phyloP scores from a whole-genome alignment of 441 rosid species.

The Corymbia citriodora region DNA sequence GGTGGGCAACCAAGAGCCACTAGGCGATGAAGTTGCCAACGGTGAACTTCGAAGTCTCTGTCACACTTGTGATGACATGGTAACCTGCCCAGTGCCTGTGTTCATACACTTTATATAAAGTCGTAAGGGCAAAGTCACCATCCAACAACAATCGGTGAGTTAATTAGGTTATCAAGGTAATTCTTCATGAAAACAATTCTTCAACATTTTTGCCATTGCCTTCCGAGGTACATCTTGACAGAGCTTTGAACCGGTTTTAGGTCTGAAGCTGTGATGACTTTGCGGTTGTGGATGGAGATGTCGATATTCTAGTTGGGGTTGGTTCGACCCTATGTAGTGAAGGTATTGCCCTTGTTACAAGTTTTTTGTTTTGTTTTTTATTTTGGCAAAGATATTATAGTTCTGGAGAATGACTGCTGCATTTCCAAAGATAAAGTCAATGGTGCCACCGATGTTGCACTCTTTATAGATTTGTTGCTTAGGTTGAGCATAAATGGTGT shows the following conservation, averaged over 20 bases:
- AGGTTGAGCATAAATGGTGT: not conserved
- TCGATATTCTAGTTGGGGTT: conserved; percentile 4
- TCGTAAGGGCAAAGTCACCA: no score
- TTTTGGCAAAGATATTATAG: not conserved
- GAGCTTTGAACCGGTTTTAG: not conserved
- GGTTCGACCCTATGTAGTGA: not conserved
- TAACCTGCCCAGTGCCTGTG: conserved; percentile 18
- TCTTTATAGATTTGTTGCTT: conserved; percentile 1
- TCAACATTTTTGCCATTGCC: not conserved
- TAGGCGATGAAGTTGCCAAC: conserved; percentile 40
- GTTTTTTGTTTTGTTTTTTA: not conserved
- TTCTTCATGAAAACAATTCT: conserved; percentile 4
- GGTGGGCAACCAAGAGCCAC: conserved; percentile 46
- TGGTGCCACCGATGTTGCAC: conserved; percentile 3
- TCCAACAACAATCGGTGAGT: no score
- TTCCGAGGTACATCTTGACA: not conserved
- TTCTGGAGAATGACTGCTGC: not conserved
- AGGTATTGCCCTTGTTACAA: not conserved
- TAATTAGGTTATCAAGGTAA: not conserved
- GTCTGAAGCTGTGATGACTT: not conserved
- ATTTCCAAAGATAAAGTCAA: conserved; percentile 5
- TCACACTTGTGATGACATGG: conserved; percentile 23
- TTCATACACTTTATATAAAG: no score
- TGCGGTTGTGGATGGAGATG: conserved; percentile 1
- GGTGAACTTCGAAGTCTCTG: conserved; percentile 42